Evolutionary conservation across 1,284 basidiomycete genomes (phyloP).

Genomic region (Cutaneotrichosporon arboriforme): DNA sequence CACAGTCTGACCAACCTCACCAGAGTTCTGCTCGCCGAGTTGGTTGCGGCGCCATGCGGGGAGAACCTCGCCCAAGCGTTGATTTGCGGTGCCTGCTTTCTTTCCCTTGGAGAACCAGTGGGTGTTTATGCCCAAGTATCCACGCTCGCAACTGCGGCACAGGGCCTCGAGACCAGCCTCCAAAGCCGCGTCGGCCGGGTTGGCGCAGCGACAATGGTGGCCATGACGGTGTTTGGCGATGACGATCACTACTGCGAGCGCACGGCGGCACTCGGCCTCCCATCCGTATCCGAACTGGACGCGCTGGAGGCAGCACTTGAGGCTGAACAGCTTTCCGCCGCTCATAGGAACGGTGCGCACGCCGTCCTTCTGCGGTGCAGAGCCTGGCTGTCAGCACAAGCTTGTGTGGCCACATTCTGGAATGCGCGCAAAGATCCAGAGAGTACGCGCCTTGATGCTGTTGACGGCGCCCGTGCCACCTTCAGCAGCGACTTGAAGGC

Average conservation of each 20-base stretch:
- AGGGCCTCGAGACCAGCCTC: neutral
- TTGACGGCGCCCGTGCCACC: neutral
- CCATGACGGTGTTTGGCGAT: constrained; percentile 15
- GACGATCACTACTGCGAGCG: constrained; percentile 10
- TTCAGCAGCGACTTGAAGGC: neutral
- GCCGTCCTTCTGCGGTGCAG: constrained; percentile 2
- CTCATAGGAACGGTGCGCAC: neutral
- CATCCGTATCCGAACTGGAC: neutral
- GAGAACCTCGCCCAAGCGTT: neutral
- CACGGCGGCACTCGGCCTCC: neutral
- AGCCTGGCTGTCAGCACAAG: constrained; percentile 1
- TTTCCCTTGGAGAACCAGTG: neutral
- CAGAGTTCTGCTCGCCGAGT: neutral
- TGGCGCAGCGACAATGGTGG: neutral
- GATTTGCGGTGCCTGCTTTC: neutral
- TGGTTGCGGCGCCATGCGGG: neutral
- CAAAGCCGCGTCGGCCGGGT: neutral
- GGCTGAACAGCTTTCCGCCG: constrained; percentile 16
- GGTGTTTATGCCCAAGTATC: neutral
- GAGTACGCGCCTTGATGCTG: neutral
- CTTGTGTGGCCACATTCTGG: neutral
- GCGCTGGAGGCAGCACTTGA: neutral
- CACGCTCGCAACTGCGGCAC: neutral
- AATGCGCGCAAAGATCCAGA: neutral
- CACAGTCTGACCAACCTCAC: neutral